These are phyloP conservation scores for Ophiocordyceps camponoti-saundersi DNA, from an alignment of 2,329 filamentous ascomycete genomes.

Conservation along the genomic window DNA sequence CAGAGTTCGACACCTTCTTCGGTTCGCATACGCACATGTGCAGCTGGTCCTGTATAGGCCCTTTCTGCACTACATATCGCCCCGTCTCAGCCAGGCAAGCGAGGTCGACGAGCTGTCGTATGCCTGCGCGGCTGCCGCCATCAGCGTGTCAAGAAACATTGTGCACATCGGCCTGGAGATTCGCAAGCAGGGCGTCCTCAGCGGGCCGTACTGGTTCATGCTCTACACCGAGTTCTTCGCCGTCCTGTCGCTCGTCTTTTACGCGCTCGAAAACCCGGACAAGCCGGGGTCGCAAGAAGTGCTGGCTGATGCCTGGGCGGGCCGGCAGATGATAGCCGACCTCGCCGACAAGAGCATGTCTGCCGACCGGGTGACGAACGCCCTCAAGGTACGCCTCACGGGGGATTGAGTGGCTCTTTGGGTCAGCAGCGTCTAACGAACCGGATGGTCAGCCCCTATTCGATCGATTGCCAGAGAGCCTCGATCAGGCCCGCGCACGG, in stretches of 20 bases:
- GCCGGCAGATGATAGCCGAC: slow-evolving; percentile 64
- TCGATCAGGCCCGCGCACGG: slow-evolving; percentile 34
- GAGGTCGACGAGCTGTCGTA: slow-evolving; percentile 62
- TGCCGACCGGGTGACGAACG: slow-evolving; percentile 68
- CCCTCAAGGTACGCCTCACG: slow-evolving; percentile 43
- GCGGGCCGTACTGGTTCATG: slow-evolving; percentile 75
- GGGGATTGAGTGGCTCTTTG: not conserved
- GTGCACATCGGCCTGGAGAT: slow-evolving; percentile 68
- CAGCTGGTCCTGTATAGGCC: slow-evolving; percentile 72
- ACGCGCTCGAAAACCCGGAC: slow-evolving; percentile 63
- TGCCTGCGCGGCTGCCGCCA: slow-evolving; percentile 47
- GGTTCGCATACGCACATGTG: slow-evolving; percentile 68
- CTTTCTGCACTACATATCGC: slow-evolving; percentile 69
- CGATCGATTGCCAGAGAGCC: slow-evolving; percentile 59
- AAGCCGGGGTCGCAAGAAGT: slow-evolving; percentile 62
- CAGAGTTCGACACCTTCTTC: slow-evolving; percentile 55
- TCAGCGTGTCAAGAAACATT: slow-evolving; percentile 53
- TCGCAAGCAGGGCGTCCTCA: slow-evolving; percentile 55
- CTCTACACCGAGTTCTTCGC: slow-evolving; percentile 74
- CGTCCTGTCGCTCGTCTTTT: slow-evolving; percentile 64
- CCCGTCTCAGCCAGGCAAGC: slow-evolving; percentile 35
- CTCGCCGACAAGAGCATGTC: slow-evolving; percentile 75
- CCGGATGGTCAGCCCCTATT: slow-evolving; percentile 47
- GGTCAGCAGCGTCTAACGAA: not conserved
- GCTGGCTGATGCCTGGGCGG: slow-evolving; percentile 68